Base-by-base conservation (phyloP, 2,329 filamentous ascomycete genomes). In the Monilinia aucupariae region DNA sequence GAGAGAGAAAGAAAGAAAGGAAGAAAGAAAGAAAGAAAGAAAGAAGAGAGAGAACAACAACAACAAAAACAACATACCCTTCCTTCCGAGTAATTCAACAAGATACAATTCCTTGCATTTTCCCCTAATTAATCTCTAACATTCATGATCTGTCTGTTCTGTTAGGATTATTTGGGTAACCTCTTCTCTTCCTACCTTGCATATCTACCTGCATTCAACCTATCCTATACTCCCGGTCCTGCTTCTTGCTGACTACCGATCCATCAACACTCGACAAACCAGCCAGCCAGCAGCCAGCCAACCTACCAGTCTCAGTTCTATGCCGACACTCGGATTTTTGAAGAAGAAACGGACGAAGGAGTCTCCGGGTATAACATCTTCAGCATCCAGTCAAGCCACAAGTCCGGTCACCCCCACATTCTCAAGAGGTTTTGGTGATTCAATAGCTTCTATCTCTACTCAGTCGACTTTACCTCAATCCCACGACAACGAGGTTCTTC, bases 321-420 rank as follows among this genome's bases (percentile, higher is more conserved):
- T 99, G 94, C 94, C 92, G 87, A 90, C 85, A 78, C 85, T 97
- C 82, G 91, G 91, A 78, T 92, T 97, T 76, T 86, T 97, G 76
- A 97, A 97, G 85, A 97, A 96, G 85, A 96, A 96, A 85, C 88
- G 92, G 85, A 96, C 92, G 80, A 96, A 92, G 85, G 92, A 97
- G 81, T 89, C 86, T 73, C 80, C 80, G 73, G 83, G 81, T 76
- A 77, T 82, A 75, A 85, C 87, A 75, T 82, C 85, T 75, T 86
- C 90, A 75, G 83, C 82, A 71, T 81, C 82, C 69, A 88, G 83
- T 74, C 83, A 88, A 75, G 82, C 85, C 70, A 82, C 81, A 68
- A 87, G 85, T 72, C 83, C 85, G 65, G 79, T 85, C 71, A 86
- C 85, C 65, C 82, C 84, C 65, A 81, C 81, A 67, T 79, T 79